Evolutionary conservation across 495 filamentous ascomycete genomes (phyloP), one percentile per base, ranked within the genome.

Genomic region (Aspergillus ellipticus): DNA sequence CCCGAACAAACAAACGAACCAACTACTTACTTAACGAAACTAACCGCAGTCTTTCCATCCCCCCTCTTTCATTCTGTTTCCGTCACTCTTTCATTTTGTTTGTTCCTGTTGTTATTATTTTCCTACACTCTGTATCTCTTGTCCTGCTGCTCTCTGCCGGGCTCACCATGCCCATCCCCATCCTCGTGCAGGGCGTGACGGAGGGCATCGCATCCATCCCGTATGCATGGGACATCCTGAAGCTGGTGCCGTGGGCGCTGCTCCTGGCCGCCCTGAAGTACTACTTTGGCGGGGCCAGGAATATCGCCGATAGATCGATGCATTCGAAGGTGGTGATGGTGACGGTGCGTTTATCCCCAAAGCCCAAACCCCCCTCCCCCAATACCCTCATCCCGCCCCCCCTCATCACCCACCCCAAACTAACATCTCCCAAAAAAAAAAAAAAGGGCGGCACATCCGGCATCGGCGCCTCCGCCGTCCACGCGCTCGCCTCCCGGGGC

Each of bases 301-400:
- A 91, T 68, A 67, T 67, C 37, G 85, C 89, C 47, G 94, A 96
- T 70, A 82, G 92, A 49, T 74, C 89, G 60, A 92, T 97, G 89
- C 89, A 96, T 65, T 88, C 89, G 13, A 91, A 93, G 61, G 90
- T 97, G 9, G 79, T 96, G 21, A 87, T 99, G 82, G 84, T 99
- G 9, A 99, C 94, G 13, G 87, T 89, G 80, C 17, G 72, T 50
- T 51, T 20, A 1, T 49, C 6, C 17, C 35, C 16, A 42, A 1
- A 4, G 45, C 19, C 42, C 15, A 39, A 29, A 19, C 3, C 16
- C n/a, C 21, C 20, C 15, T 21, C 4, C 33, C 11, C 47, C 46
- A 15, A 24, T 62, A 42, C 35, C 51, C 54, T 20, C 3, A 41
- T 19, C 16, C 6, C 11, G n/a, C n/a, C 20, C 7, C 20, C 15